A percentile compares a stretch with the other conserved stretches of the same genome.
phyloP scores from a whole-genome alignment of 2,329 filamentous ascomycete species.

The Parascedosporium putredinis region DNA sequence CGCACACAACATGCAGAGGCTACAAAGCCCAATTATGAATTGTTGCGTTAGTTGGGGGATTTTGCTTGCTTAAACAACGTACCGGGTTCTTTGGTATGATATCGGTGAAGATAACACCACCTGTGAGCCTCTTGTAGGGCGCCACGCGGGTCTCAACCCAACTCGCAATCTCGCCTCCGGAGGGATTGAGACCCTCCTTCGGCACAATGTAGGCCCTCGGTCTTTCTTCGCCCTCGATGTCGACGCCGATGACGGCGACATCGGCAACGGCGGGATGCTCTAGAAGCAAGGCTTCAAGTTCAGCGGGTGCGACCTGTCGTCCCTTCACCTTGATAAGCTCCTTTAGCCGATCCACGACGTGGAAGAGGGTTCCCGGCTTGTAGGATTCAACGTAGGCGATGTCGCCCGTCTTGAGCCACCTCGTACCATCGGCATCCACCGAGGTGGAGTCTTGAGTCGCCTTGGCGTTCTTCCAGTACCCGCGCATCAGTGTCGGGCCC shows the following conservation, averaged over 20 bases:
- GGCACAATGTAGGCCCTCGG: slow-evolving; percentile 53
- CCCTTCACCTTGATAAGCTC: slow-evolving; percentile 54
- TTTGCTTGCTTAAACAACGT: slow-evolving; percentile 18
- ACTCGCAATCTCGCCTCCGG: slow-evolving; percentile 44
- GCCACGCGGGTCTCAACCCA: slow-evolving; percentile 57
- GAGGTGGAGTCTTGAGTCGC: slow-evolving; percentile 52
- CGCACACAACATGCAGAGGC: not conserved
- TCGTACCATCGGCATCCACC: slow-evolving; percentile 33
- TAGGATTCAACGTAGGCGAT: slow-evolving; percentile 54
- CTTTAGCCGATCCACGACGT: slow-evolving; percentile 65
- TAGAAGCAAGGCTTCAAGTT: slow-evolving; percentile 28
- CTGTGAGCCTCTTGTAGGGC: slow-evolving; percentile 55
- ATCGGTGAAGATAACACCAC: slow-evolving; percentile 59
- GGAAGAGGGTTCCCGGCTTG: slow-evolving; percentile 36
- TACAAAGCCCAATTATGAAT: too few relatives aligned
- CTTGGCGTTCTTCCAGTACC: slow-evolving; percentile 63
- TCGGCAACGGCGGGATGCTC: slow-evolving; percentile 41
- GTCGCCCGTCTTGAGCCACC: slow-evolving; percentile 69
- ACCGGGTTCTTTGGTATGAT: slow-evolving; percentile 51
- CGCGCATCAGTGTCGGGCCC: slow-evolving; percentile 62
- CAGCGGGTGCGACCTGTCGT: slow-evolving; percentile 48
- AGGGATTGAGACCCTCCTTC: slow-evolving; percentile 50
- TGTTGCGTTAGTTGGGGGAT: too few relatives aligned
- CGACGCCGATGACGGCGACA: slow-evolving; percentile 55
- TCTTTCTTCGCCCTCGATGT: slow-evolving; percentile 41